These are phyloP conservation scores for Aspergillus latus DNA, from an alignment of 2,329 filamentous ascomycete genomes.

Conservation along the genomic window DNA sequence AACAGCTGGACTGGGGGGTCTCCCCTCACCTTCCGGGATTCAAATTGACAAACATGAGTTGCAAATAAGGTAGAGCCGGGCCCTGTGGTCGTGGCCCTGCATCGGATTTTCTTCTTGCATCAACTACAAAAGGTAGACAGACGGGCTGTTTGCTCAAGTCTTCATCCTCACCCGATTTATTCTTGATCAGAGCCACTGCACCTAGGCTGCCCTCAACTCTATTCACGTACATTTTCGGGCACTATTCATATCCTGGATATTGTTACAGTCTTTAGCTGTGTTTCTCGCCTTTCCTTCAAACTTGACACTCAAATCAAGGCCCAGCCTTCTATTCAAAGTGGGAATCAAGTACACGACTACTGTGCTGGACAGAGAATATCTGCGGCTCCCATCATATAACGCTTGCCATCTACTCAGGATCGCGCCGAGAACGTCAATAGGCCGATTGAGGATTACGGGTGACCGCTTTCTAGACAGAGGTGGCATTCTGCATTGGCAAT, in stretches of 20 bases:
- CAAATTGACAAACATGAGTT: slow-evolving; percentile 13
- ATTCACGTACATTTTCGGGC: not conserved
- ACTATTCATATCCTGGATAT: not conserved
- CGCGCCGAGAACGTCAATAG: not conserved
- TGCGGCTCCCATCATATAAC: not conserved
- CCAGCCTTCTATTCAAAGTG: not conserved
- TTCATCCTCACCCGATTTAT: slow-evolving; percentile 12
- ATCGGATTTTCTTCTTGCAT: slow-evolving; percentile 19
- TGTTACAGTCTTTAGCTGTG: not conserved
- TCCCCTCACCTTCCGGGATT: slow-evolving; percentile 11
- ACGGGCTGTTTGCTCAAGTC: slow-evolving; percentile 15
- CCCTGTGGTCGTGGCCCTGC: slow-evolving; percentile 18
- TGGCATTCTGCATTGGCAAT: slow-evolving; percentile 18
- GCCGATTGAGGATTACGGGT: not conserved
- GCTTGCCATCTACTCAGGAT: not conserved
- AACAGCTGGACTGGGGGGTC: slow-evolving; percentile 23
- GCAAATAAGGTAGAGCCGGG: slow-evolving; percentile 16
- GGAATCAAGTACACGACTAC: not conserved
- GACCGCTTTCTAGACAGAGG: slow-evolving; percentile 6
- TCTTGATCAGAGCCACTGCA: slow-evolving; percentile 11
- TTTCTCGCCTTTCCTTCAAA: not conserved
- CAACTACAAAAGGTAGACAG: slow-evolving; percentile 7
- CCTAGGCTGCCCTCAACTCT: not conserved
- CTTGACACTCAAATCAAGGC: not conserved
- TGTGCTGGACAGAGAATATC: not conserved